Base-by-base conservation (phyloP, 2,329 filamentous ascomycete genomes). In the Sarocladium kiliense region DNA sequence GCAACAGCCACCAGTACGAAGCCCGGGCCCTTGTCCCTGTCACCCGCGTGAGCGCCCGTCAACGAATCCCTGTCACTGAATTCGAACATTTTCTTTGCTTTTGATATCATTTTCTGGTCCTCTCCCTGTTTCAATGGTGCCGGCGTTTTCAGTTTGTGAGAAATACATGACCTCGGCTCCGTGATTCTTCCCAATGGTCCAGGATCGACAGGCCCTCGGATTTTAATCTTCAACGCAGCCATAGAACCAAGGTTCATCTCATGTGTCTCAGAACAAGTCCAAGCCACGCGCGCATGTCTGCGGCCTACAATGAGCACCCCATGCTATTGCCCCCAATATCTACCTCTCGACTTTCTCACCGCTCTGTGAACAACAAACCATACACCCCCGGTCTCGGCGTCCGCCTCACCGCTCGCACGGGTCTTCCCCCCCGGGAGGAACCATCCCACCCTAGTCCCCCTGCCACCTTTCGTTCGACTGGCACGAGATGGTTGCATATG, bases 391-490 rank as follows among this genome's bases (percentile, higher is more conserved):
- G 47, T 36, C 47, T 51, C 47, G n/a, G 47, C 30, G 30, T 34
- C 47, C 47, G 30, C 47, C 47, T 51, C 47, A 51, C 47, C 47
- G 47, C 47, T 51, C 47, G 5, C 47, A 36, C 47, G 30, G 47
- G 47, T 34, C 30, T 10, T 3, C 16, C 27, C 30, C 18, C 41
- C 41, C 3, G 41, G 41, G 21, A 30, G 44, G 25, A 47, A 47
- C 44, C 23, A 30, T 47, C 16, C 44, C 7, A 3, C 25, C 44
- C 27, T 18, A 27, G 44, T 18, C 14, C n/a, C 44, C 23, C n/a
- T 27, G 23, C 44, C 44, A n/a, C 23, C 21, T 18, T 18, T 9
- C 37, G 9, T 41, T 18, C 41, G 21, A 10, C 21, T 18, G 19
- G 41, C 41, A 44, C 21, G 41, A 44, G 18, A 49, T 6, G 47